Evolutionary conservation across 2,329 filamentous ascomycete species (phyloP).

Genomic region (Xylaria arbuscula): DNA sequence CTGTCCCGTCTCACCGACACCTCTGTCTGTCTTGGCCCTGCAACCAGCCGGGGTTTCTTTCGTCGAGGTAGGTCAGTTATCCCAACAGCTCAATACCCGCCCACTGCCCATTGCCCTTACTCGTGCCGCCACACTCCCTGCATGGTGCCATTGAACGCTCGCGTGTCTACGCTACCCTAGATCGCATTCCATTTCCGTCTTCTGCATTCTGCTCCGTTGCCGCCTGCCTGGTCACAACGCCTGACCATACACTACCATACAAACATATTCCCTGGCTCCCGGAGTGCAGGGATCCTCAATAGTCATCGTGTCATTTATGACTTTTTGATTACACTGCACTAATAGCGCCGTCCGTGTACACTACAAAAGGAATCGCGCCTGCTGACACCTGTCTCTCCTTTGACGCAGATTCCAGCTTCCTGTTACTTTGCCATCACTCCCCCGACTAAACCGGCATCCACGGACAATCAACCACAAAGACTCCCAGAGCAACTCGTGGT

Average conservation of each 20-base stretch:
- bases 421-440: constrained; percentile 3
- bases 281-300: constrained; percentile 20
- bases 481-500: background rate
- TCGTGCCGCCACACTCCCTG: constrained; percentile 2
- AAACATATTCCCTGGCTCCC: constrained; percentile 13
- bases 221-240: constrained; percentile 39
- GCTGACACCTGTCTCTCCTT: constrained; percentile 37
- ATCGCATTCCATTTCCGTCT: constrained; percentile 33
- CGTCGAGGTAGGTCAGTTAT: background rate
- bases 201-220: constrained; percentile 21
- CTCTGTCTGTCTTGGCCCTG: constrained; percentile 14
- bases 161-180: background rate
- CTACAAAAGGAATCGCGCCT: constrained; percentile 18
- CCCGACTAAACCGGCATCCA: constrained; percentile 10
- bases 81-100: background rate
- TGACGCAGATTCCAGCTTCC: constrained; percentile 24
- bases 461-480: constrained; percentile 29
- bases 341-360: background rate
- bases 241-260: constrained; percentile 1
- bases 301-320: constrained; percentile 28
- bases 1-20: background rate
- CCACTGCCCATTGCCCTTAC: background rate
- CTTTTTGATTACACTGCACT: constrained; percentile 18
- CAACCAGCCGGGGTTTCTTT: background rate
- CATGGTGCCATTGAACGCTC: constrained; percentile 3